Base-by-base conservation (phyloP, 805 yeast species). In the Wickerhamiella occidentalis region DNA sequence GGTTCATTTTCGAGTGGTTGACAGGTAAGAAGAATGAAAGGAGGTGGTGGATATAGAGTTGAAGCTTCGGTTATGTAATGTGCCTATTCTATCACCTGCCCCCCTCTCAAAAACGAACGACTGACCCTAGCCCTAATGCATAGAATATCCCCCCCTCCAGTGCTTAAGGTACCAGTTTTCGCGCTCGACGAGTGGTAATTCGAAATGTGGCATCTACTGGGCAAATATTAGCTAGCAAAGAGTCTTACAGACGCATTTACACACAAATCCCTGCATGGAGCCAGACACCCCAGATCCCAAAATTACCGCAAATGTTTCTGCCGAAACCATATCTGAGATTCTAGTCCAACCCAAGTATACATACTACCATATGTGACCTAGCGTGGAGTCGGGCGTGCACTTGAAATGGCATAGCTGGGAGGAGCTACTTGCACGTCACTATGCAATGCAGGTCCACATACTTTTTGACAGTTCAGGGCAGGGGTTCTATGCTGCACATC, bases 1-100 rank as follows among this genome's bases (percentile, higher is more conserved):
- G 47, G 25, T 45, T 45, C 47, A 45, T 45, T 19, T 37, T 21
- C 6, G 22, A 35, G 38, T n/a, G 38, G 21, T 30, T 35, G 38
- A 29, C n/a, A 11, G 33, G 33, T 29, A 11, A n/a, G 5, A 23
- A 23, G 26, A 8, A 23, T 23, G 26, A 6, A 23, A 23, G 26
- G 26, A 23, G 26, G 26, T 23, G 26, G 5, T 8, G 26, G 26
- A 23, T 23, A 23, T 23, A 23, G 8, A 29, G 33, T 6, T 29
- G 33, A 7, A 29, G 33, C 5, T 29, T 29, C 33, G 33, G 12
- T 29, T 29, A 29, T 29, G 33, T 29, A 29, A 29, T 29, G 33
- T 13, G 33, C n/a, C 33, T 29, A 29, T 29, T 29, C 33, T 13
- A 11, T 11, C 33, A 29, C 33, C 33, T 29, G 33, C 33, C 33